Evolutionary conservation across 2,329 filamentous ascomycete species (phyloP).

Genomic region (Colletotrichum zoysiae): DNA sequence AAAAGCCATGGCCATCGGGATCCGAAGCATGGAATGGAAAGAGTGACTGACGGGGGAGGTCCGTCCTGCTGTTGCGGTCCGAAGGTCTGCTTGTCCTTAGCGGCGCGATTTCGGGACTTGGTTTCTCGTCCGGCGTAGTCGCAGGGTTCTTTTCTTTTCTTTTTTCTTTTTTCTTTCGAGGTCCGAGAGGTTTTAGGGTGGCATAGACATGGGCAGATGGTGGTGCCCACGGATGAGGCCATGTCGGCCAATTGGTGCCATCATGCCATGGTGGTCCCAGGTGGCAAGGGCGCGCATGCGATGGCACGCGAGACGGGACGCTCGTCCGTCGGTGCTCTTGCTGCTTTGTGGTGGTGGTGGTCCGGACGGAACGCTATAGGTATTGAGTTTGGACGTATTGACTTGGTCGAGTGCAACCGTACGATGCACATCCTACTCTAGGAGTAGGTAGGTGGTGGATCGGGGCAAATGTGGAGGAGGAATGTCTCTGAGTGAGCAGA

Average conservation of each 20-base stretch:
- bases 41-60: not conserved
- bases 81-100: conserved; percentile 6
- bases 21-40: not conserved
- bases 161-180: conserved; percentile 5
- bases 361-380: conserved; percentile 19
- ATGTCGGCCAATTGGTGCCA: conserved; percentile 17
- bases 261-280: conserved; percentile 5
- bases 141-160: conserved; percentile 21
- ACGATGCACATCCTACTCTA: no score
- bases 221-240: conserved; percentile 33
- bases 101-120: conserved; percentile 24
- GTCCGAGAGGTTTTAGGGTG: conserved; percentile 38
- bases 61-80: not conserved
- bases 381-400: conserved; percentile 24
- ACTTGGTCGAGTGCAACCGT: conserved; percentile 17
- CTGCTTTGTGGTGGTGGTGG: not conserved
- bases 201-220: conserved; percentile 35
- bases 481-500: conserved; percentile 31
- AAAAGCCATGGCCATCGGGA: not conserved
- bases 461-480: conserved; percentile 21
- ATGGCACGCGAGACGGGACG: conserved; percentile 38
- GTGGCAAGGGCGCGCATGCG: conserved; percentile 33
- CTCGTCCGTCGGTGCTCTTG: conserved; percentile 12
- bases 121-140: conserved; percentile 20
- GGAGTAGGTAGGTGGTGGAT: not conserved